Base-by-base conservation (phyloP, 257 asterid genomes). In the Gynochthodes officinalis region DNA sequence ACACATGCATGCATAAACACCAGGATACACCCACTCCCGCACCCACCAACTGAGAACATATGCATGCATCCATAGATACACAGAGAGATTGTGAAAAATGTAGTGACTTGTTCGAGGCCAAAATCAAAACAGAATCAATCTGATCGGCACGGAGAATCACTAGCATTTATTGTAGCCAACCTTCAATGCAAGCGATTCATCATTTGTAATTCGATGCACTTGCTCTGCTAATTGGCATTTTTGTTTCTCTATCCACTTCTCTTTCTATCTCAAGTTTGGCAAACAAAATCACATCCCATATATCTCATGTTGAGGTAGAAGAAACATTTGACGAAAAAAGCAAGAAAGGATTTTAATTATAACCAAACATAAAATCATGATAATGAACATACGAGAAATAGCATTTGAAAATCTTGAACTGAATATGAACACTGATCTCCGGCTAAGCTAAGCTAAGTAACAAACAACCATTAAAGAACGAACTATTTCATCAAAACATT, bases 101-200 rank as follows among this genome's bases (percentile, higher is more conserved):
- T 49, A 46, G 74, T 66, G 32, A 76, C 25, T 70, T 74, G 77
- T 70, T 79, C 40, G 76, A 75, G 82, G 74, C 74, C 62, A 28
- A 46, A 84, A 78, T 70, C 93, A 83, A 87, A 76, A n/a, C 32
- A 23, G 64, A 42, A 15, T 3, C 33, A 25, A 58, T 82, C 59
- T 77, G 87, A 87, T 54, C 84, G 96, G 91, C 96, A 84, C 85
- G 84, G 96, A 87, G 93, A 89, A 87, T 68, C 82, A 84, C 87
- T 62, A 15, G 61, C 0, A 19, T 5, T 33, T 59, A 43, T 30
- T 89, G 37, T 87, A 0, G 90, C 91, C 91, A 85, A 86, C 89
- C 90, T 84, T 86, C 91, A 87, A 87, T 77, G 93, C 91, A 87
- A 86, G 91, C 65, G 40, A 64, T 79, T 79, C 90, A 77, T 70